Base-by-base conservation (phyloP, 1,284 basidiomycete species). In the Boletus smithii region DNA sequence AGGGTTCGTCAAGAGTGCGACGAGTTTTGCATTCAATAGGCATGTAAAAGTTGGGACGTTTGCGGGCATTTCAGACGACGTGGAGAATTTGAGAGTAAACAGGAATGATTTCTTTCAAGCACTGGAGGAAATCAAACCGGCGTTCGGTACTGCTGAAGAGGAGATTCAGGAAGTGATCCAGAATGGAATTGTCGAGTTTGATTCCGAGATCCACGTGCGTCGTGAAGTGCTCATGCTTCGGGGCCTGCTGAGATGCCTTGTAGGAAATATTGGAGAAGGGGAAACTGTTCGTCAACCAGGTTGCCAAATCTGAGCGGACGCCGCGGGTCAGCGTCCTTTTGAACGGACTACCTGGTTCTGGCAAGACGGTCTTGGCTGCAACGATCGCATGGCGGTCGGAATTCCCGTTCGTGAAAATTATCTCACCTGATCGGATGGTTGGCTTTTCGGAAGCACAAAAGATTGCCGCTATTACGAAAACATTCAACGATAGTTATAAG, bases 1-100 rank as follows among this genome's bases (percentile, higher is more conserved):
- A n/a, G n/a, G n/a, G n/a, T n/a, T n/a, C n/a, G n/a, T n/a, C n/a
- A n/a, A n/a, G n/a, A n/a, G n/a, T n/a, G n/a, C n/a, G n/a, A n/a
- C 97, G 1, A 92, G 88, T 79, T 99, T 97, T 63, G 95, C 97
- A 13, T 97, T 99, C 75, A 97, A 93, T 63, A 79, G 95, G 44
- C 95, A 98, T 68, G 93, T 98, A 62, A 98, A 97, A 73, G 90
- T 97, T 48, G 97, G 97, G 14, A 95, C 94, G 3, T 88, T 97
- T 72, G 97, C 97, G 7, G 95, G 95, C 9, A 93, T 98, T 55
- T 89, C 88, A 20, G 91, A 98, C 59, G 93, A 99, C 67, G 84
- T 99, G 38, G 94, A 97, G 69, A 85, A 95, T 63, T 76, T 99
- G 69, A 79, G 91, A 53, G 95, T 99, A 35, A 92, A 90, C 56